phyloP scores from a whole-genome alignment of 192 early-diverging fungal species.

The Rhizophagus prolifer region DNA sequence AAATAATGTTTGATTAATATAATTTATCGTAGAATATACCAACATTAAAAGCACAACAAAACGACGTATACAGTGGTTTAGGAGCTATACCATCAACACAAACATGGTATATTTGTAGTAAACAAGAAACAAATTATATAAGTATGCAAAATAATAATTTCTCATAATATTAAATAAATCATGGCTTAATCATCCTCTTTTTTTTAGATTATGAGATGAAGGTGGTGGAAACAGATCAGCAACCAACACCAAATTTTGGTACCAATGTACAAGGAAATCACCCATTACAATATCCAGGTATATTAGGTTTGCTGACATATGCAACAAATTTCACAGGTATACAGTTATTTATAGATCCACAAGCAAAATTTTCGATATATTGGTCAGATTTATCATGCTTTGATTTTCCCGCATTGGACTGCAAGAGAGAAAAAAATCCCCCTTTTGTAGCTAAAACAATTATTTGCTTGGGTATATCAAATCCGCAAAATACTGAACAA shows the following conservation, averaged over 20 bases:
- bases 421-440: not conserved
- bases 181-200: not conserved
- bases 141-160: not conserved
- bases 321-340: not conserved
- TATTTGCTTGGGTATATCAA: not conserved
- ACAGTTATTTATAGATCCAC: not conserved
- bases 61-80: not conserved
- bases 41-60: not conserved
- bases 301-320: constrained; percentile 5
- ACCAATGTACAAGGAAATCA: not conserved
- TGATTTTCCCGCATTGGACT: not conserved
- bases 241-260: not conserved
- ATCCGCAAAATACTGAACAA: not conserved
- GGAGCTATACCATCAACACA: not conserved
- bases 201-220: not conserved
- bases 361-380: not conserved
- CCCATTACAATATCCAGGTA: not conserved
- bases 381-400: not conserved
- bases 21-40: not conserved
- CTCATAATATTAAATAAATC: not conserved
- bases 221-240: not conserved
- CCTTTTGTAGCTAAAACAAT: not conserved
- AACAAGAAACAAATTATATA: not conserved
- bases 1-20: not conserved
- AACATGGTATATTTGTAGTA: constrained; percentile 8